Conservation (phyloP, 306 rosid genomes). For the Begonia fuchsioides region DNA sequence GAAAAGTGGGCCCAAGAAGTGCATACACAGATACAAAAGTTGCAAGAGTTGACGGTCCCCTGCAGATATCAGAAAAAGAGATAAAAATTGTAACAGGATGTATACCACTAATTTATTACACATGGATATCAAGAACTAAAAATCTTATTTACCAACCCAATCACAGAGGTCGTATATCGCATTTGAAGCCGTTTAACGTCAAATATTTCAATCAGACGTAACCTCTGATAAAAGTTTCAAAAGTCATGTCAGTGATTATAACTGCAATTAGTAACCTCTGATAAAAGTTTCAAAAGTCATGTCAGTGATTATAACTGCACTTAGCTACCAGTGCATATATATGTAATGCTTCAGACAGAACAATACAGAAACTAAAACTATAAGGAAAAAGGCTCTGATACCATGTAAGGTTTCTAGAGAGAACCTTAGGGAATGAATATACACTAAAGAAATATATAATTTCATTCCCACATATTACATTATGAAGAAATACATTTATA, state of each 20-base stretch:
- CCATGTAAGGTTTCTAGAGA: too few species aligned
- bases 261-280: slow-evolving; percentile 40
- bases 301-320: too few species aligned
- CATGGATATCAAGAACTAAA: too few species aligned
- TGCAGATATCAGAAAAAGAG: slow-evolving; percentile 14
- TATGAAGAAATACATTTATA: too few species aligned
- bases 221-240: slow-evolving; percentile 30
- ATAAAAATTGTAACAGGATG: slow-evolving; percentile 2
- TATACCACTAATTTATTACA: background rate
- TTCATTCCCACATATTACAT: too few species aligned
- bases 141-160: slow-evolving; percentile 48
- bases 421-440: too few species aligned
- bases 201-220: slow-evolving; percentile 90
- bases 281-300: too few species aligned
- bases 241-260: too few species aligned
- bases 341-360: too few species aligned
- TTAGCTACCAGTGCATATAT: slow-evolving; percentile 2
- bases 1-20: slow-evolving; percentile 90
- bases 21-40: slow-evolving; percentile 95
- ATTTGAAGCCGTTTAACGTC: slow-evolving; percentile 93
- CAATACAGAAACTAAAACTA: too few species aligned
- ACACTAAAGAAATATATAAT: too few species aligned
- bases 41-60: slow-evolving; percentile 80
- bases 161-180: slow-evolving; percentile 81
- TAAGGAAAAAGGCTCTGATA: too few species aligned